A percentile compares a stretch with the other conserved stretches of the same genome.
These are phyloP conservation scores for Lactuca sativa DNA, from an alignment of 129 eudicot species.

Conservation along the genomic window DNA sequence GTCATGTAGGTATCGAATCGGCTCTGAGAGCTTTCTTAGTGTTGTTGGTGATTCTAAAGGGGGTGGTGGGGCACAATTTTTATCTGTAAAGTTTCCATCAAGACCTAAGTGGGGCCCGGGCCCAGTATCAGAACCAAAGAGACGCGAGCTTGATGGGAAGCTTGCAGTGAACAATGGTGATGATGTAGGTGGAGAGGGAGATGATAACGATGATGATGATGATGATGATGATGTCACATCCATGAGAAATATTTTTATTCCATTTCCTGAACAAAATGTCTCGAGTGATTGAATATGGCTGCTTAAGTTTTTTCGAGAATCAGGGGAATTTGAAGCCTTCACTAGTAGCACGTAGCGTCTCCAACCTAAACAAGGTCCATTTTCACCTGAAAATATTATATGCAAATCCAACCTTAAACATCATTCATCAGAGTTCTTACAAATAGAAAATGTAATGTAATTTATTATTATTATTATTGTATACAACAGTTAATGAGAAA, in stretches of 20 bases:
- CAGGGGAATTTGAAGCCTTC: conserved; percentile 69
- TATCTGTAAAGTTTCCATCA: conserved; percentile 54
- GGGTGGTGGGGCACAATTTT: conserved; percentile 24
- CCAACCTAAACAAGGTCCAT: conserved; percentile 75
- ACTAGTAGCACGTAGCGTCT: conserved; percentile 84
- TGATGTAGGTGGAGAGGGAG: conserved; percentile 70
- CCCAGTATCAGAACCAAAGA: conserved; percentile 58
- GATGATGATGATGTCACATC: conserved; percentile 51
- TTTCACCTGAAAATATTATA: conserved; percentile 39
- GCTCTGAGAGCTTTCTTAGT: conserved; percentile 60
- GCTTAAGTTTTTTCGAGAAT: conserved; percentile 63
- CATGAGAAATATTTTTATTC: conserved; percentile 46
- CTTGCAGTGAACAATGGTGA: conserved; percentile 75
- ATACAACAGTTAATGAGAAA: background rate
- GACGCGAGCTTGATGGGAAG: conserved; percentile 63
- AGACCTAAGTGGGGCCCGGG: conserved; percentile 61
- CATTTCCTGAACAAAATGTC: conserved; percentile 54
- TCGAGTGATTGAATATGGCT: conserved; percentile 85
- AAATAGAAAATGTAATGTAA: too few species aligned
- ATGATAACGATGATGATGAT: conserved; percentile 42
- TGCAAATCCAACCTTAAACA: background rate
- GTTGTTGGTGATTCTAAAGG: conserved; percentile 65
- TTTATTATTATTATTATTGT: too few species aligned
- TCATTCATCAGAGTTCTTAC: too few species aligned
- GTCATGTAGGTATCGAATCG: conserved; percentile 58